Evolutionary conservation across 129 eudicot species (phyloP).

Genomic region (Erigeron canadensis): DNA sequence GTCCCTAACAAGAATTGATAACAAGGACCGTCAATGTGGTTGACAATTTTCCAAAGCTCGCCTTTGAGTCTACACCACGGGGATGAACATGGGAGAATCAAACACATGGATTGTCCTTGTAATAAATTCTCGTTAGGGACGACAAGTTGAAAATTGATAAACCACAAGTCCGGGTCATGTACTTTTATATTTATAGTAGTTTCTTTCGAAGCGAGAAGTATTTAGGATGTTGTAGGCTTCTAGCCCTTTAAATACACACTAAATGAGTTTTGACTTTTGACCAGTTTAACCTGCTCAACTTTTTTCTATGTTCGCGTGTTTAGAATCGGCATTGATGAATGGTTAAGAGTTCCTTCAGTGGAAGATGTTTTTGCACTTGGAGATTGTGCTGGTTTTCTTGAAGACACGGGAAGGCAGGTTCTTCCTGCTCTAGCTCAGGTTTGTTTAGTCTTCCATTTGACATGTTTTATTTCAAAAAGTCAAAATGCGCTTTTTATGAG

Average conservation of each 20-base stretch:
- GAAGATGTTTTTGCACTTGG: conserved; percentile 95
- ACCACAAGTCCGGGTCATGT: too few species aligned
- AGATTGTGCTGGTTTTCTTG: conserved; percentile 96
- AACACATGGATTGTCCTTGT: too few species aligned
- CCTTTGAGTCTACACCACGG: too few species aligned
- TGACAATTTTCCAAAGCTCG: too few species aligned
- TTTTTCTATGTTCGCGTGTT: neutral
- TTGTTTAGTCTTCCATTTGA: conserved; percentile 18
- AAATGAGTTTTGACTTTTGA: neutral
- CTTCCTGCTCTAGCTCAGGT: conserved; percentile 99
- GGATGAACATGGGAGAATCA: too few species aligned
- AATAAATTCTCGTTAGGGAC: too few species aligned
- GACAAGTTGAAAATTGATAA: too few species aligned
- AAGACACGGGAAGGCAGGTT: conserved; percentile 72
- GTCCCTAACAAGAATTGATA: too few species aligned
- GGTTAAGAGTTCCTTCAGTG: conserved; percentile 81
- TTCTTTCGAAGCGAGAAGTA: neutral
- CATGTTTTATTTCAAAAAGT: conserved; percentile 22
- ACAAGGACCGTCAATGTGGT: too few species aligned
- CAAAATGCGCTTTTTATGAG: conserved; percentile 1
- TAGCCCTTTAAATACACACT: neutral
- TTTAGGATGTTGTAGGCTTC: neutral
- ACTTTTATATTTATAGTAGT: too few species aligned
- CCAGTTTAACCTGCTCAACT: neutral
- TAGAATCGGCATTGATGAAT: conserved; percentile 91